These are phyloP conservation scores for Rehmannia glutinosa DNA, from an alignment of 257 asterid genomes.

Conservation along the genomic window DNA sequence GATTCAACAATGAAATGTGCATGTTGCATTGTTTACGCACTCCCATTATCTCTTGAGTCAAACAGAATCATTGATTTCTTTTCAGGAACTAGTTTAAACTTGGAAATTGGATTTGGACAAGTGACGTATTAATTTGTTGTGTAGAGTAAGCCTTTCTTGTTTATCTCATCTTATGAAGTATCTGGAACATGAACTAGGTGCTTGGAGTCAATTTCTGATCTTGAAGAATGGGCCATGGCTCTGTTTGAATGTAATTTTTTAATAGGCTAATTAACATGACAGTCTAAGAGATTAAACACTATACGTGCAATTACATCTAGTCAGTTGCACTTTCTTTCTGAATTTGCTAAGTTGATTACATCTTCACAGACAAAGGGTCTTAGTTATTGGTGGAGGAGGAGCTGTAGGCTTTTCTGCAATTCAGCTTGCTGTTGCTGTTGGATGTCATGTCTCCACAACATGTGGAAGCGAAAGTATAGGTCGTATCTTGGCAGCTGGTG, in stretches of 20 bases:
- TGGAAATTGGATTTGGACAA: background rate
- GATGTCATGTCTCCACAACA: conserved; percentile 87
- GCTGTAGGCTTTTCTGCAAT: conserved; percentile 97
- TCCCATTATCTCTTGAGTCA: background rate
- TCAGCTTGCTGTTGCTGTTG: conserved; percentile 90
- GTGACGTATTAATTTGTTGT: background rate
- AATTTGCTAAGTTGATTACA: conserved; percentile 17
- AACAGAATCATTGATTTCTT: background rate
- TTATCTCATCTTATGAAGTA: background rate
- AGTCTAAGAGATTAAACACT: background rate
- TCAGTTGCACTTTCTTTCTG: conserved; percentile 4
- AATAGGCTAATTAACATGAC: background rate
- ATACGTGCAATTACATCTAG: background rate
- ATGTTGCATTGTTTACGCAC: background rate
- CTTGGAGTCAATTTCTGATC: background rate
- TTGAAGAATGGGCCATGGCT: background rate
- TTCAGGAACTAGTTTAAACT: background rate
- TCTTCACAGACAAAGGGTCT: conserved; percentile 65
- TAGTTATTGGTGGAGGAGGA: conserved; percentile 96
- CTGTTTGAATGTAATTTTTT: background rate
- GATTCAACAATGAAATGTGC: conserved; percentile 8
- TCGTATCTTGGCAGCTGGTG: conserved; percentile 77
- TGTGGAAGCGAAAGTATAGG: conserved; percentile 75
- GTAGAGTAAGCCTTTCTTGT: background rate
- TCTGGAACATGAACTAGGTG: background rate